These are phyloP conservation scores for Vachellia pachyceras DNA, from an alignment of 306 rosid species.

Conservation along the genomic window DNA sequence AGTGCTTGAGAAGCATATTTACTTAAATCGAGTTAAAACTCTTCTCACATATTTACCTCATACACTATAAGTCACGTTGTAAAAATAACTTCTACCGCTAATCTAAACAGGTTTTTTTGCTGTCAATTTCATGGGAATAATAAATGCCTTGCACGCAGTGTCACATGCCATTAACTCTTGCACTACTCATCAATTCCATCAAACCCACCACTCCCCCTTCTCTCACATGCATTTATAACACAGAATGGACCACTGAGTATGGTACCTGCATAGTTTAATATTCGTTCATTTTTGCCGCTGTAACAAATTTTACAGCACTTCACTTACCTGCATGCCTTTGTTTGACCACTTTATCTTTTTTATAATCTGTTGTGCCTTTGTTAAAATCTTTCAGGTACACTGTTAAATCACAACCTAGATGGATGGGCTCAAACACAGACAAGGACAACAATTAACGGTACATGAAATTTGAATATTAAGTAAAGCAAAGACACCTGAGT, in stretches of 20 bases:
- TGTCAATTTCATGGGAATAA: too few relatives aligned
- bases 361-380: not conserved
- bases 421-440: not conserved
- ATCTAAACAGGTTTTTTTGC: too few relatives aligned
- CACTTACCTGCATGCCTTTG: not conserved
- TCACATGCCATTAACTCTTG: conserved; percentile 38
- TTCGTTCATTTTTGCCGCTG: not conserved
- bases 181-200: conserved; percentile 30
- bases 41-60: too few relatives aligned
- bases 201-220: conserved; percentile 8
- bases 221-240: conserved; percentile 29
- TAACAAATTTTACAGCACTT: not conserved
- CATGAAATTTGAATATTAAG: not conserved
- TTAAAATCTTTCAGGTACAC: not conserved
- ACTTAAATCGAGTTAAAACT: too few relatives aligned
- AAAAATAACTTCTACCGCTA: too few relatives aligned
- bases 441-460: not conserved
- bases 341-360: not conserved
- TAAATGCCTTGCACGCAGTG: conserved; percentile 18
- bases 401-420: not conserved
- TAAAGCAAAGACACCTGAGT: not conserved
- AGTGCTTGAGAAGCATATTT: too few relatives aligned
- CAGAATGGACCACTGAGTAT: conserved; percentile 17
- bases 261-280: not conserved
- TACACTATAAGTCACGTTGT: too few relatives aligned